Evolutionary conservation across 2,329 filamentous ascomycete species (phyloP).

Genomic region (Nothophoma quercina): DNA sequence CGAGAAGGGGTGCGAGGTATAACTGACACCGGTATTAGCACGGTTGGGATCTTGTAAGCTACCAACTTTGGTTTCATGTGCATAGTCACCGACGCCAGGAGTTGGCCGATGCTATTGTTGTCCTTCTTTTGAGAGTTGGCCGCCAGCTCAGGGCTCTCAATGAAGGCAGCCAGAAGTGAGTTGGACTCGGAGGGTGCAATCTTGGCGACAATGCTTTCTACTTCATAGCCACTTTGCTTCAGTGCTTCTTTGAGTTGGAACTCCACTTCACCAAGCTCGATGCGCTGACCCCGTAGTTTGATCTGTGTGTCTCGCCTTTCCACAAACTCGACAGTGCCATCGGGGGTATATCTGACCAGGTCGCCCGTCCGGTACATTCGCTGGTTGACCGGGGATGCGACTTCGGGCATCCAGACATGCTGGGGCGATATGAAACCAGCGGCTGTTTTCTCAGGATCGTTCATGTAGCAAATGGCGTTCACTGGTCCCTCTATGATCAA

Average conservation of each 20-base stretch:
- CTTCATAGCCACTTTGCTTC: background rate
- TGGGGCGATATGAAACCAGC: constrained; percentile 27
- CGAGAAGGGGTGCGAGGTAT: no score
- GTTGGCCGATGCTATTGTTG: no score
- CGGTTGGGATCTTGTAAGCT: no score
- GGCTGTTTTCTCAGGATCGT: constrained; percentile 22
- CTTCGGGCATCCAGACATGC: no score
- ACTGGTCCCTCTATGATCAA: constrained; percentile 64
- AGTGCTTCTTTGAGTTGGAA: background rate
- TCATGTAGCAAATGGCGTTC: constrained; percentile 28
- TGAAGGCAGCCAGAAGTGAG: background rate
- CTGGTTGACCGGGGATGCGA: background rate
- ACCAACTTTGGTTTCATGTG: no score
- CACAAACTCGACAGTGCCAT: constrained; percentile 24
- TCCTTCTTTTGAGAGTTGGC: no score
- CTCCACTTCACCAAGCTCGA: constrained; percentile 37
- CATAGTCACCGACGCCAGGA: no score
- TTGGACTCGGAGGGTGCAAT: background rate
- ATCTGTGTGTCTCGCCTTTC: constrained; percentile 33
- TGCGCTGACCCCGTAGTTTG: constrained; percentile 33
- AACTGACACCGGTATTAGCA: no score
- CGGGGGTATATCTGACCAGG: constrained; percentile 20
- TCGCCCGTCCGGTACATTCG: constrained; percentile 34
- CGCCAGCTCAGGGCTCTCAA: no score
- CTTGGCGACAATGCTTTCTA: no score